Base-by-base conservation (phyloP, 495 filamentous ascomycete genomes). In the Glarea lozoyensis region DNA sequence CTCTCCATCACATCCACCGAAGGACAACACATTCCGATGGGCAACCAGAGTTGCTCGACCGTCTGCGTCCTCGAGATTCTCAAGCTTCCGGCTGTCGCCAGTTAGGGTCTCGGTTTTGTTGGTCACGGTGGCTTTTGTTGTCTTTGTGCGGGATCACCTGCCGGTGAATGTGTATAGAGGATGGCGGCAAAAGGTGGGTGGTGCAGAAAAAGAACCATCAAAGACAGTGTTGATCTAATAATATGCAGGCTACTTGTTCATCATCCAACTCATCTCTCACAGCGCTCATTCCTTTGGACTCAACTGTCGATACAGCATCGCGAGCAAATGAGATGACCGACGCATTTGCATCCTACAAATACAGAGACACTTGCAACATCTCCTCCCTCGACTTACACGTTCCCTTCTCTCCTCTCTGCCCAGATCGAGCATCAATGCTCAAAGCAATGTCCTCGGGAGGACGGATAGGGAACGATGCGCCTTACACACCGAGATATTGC, bases 371-470 rank as follows among this genome's bases (percentile, higher is more conserved):
- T 17, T 74, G 70, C 56, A 63, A 67, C 36, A 56, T 74, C 37
- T 72, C 67, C 13, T 71, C 67, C 9, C 57, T 71, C 13, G 67
- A 72, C 31, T 56, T 74, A 2, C 68, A 72, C 41, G 40, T 57
- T n/a, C 60, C 70, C 12, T 66, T 66, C 40, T 56, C 60, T 10
- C 61, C 69, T 1, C 37, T 70, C 3, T 73, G 70, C 41, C 37
- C 25, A 4, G 57, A 64, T 37, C 56, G 65, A 21, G 44, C 50
- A 20, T 58, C 60, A 9, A 62, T 74, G 59, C 42, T 74, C 1
- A 54, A 52, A n/a, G 70, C 70, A 7, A 73, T 73, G 66, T 70
- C 70, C 7, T 60, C 56, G 5, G 70, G 70, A 10, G 70, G 70
- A 10, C 63, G 70, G 15, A 64, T 71, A 44, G 70, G 70, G 1